phyloP scores from a whole-genome alignment of 441 rosid genomes.

The Populus hybrid region DNA sequence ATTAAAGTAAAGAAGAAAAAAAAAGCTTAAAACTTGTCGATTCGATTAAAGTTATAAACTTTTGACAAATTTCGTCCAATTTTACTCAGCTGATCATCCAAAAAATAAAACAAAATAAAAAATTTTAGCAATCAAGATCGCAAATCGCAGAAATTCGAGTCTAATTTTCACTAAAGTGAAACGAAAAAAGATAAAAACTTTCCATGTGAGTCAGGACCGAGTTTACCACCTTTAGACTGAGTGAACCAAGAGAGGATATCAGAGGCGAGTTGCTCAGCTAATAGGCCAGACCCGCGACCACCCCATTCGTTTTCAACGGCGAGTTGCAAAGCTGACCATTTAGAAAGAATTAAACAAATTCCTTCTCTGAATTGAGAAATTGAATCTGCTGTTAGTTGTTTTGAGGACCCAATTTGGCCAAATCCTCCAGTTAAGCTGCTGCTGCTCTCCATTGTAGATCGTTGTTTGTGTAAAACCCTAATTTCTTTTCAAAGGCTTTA shows the following conservation, averaged over 20 bases:
- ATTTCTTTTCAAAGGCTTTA: not conserved
- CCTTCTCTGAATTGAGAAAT: conserved; percentile 51
- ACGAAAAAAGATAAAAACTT: not conserved
- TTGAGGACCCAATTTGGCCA: conserved; percentile 12
- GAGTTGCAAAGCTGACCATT: conserved; percentile 79
- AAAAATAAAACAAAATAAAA: no score
- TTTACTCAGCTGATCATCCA: not conserved
- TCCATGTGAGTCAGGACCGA: not conserved
- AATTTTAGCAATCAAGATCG: not conserved
- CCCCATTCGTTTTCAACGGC: conserved; percentile 94
- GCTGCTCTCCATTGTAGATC: not conserved
- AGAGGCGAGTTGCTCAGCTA: conserved; percentile 49
- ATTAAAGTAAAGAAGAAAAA: not conserved
- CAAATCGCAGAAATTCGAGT: not conserved
- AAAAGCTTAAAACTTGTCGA: no score
- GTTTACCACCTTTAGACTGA: conserved; percentile 38
- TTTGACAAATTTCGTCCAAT: not conserved
- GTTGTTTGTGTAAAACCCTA: conserved; percentile 3
- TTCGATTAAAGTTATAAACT: not conserved
- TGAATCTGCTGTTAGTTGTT: conserved; percentile 41
- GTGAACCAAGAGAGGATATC: conserved; percentile 53
- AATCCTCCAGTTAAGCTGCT: conserved; percentile 3
- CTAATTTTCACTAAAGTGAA: not conserved
- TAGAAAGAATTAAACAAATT: conserved; percentile 45
- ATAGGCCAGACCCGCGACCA: conserved; percentile 52